These are phyloP conservation scores for Rhizopus sp. DNA, from an alignment of 371 early-diverging fungal genomes.

Conservation along the genomic window DNA sequence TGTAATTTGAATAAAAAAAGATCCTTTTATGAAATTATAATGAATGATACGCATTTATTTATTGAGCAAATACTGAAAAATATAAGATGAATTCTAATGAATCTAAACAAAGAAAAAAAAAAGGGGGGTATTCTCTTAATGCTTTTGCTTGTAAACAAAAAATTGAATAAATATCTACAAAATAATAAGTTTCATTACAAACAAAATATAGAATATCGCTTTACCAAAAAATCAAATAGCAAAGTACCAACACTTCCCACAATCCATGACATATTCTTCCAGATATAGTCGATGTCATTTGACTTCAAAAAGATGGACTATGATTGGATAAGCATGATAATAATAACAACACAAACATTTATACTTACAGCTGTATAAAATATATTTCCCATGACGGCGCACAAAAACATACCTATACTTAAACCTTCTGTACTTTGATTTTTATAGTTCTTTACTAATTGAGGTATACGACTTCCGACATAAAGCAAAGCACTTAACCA, in stretches of 20 bases:
- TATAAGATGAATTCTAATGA: no score
- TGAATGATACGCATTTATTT: no score
- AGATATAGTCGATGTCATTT: slow-evolving; percentile 38
- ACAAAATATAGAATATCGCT: slow-evolving; percentile 4
- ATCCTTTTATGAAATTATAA: slow-evolving; percentile 15
- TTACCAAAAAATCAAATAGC: slow-evolving; percentile 60
- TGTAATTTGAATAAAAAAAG: slow-evolving; percentile 34
- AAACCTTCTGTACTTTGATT: slow-evolving; percentile 75
- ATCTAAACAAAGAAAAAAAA: no score
- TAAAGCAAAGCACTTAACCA: slow-evolving; percentile 57
- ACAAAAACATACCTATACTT: slow-evolving; percentile 74
- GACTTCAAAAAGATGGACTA: slow-evolving; percentile 58
- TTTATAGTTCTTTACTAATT: slow-evolving; percentile 70
- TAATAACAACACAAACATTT: neutral
- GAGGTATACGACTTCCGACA: slow-evolving; percentile 71
- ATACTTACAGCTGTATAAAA: slow-evolving; percentile 14
- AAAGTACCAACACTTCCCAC: slow-evolving; percentile 51
- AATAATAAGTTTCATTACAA: neutral
- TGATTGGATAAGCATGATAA: neutral
- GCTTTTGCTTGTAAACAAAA: slow-evolving; percentile 36
- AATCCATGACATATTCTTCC: slow-evolving; percentile 60
- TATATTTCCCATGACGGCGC: slow-evolving; percentile 67
- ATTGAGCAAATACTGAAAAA: no score
- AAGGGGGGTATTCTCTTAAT: neutral
- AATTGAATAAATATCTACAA: slow-evolving; percentile 57